Evolutionary conservation across 129 eudicot species (phyloP), one percentile per base, ranked within the genome.

Genomic region (Escallonia herrerae): DNA sequence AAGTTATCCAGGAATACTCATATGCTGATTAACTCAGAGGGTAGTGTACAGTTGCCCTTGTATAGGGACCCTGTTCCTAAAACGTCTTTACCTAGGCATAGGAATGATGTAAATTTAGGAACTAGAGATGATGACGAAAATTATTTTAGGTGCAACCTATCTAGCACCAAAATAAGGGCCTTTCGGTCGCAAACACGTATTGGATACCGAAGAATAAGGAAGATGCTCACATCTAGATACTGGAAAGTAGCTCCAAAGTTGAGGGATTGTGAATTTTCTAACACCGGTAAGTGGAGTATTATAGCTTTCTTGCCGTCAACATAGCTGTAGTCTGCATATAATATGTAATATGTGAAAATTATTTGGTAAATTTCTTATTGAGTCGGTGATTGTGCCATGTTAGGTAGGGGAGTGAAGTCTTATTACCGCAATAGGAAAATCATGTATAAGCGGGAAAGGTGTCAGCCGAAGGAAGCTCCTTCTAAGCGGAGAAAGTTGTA

Each of bases 81-180:
- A 62, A 82, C 82, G 78, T 81, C 74, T 62, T 74, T 90, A 66
- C 72, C 43, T 13, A 81, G 76, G 87, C 93, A 67, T 43, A 67
- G 84, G 88, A 81, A 74, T 56, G 64, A 76, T 86, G 94, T 86
- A 82, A 89, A 86, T 41, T 40, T 86, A 84, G 82, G 79, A 52
- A 65, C 73, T 81, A 89, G 85, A 86, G 97, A 94, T 86, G 95
- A 89, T 76, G 99, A 94, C 65, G 99, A 94, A 67, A 86, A 86
- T 69, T 83, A 62, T 72, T 86, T 79, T 74, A 72, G 84, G 63
- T 79, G 70, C 75, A 79, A 85, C 59, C 80, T 74, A 57, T 78
- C 51, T 73, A 68, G 69, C 77, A 68, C 86, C 82, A 86, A 81
- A 77, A 65, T 70, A 74, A 84, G 76, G 86, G 90, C 83, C 56